Evolutionary conservation across 371 early-diverging fungal species (phyloP), one percentile per base, ranked within the genome.

Genomic region (Actinomortierella ambigua): DNA sequence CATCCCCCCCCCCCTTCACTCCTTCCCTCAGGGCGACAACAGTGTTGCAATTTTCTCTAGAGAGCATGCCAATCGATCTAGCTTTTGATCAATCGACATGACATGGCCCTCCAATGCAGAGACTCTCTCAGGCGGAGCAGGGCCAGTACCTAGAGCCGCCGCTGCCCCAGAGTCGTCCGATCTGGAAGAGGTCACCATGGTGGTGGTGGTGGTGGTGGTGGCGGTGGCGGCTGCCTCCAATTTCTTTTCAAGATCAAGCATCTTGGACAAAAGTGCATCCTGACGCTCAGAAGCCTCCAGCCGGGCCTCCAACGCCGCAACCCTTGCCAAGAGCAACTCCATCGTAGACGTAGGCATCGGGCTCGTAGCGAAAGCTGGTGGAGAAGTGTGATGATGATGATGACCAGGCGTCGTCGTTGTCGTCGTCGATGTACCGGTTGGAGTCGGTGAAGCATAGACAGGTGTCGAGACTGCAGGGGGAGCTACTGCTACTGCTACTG

Each of bases 61-160:
- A 0, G 69, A 63, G 24, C 8, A 13, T 17, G 69, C 63, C n/a
- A 68, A 17, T 29, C 63, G 42, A n/a, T 63, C 69, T 39, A 68
- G 34, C 26, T 59, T 68, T 20, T 59, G 59, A 39, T 68, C 69
- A 42, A 68, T 63, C 22, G 69, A 68, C n/a, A 49, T 63, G n/a
- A 68, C 29, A 22, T 56, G 54, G 11, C 23, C 51, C 43, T 68
- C 69, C 11, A 68, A 40, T 6, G 28, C 59, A 0, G 54, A 53
- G 14, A 24, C 22, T 22, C 24, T 48, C 8, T 48, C 20, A 8
- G 22, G 24, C 3, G 11, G 15, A 15, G 22, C 18, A 11, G 15
- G 3, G 3, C 22, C 48, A 24, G 48, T 8, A 9, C 1, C 9
- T 22, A 22, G 18, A 22, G 48, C 2, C 8, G 22, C 15, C 2